These are phyloP conservation scores for Penicillium fimorum DNA, from an alignment of 495 filamentous ascomycete genomes.

Conservation along the genomic window DNA sequence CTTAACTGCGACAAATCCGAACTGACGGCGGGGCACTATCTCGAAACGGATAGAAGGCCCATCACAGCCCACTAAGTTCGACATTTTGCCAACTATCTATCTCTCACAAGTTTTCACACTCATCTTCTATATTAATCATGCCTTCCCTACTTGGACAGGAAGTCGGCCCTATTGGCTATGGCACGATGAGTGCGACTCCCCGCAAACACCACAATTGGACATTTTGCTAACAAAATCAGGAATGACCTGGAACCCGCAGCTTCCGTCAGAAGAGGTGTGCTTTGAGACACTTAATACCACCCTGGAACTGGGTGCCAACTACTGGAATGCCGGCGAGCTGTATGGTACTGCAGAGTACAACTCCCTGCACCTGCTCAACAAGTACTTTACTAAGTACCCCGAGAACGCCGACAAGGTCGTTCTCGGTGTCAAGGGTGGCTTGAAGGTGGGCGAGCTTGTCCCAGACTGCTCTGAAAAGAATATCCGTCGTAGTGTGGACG, in stretches of 20 bases:
- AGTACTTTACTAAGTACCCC: constrained; percentile 61
- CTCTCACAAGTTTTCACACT: not conserved
- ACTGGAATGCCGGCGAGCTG: constrained; percentile 82
- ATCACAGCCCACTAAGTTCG: not conserved
- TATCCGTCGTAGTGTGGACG: constrained; percentile 65
- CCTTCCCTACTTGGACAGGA: constrained; percentile 42
- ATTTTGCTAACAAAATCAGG: constrained; percentile 39
- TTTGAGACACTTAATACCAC: constrained; percentile 68
- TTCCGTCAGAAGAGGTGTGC: constrained; percentile 57
- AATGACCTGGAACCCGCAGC: constrained; percentile 69
- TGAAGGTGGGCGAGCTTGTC: constrained; percentile 30
- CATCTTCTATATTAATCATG: constrained; percentile 25
- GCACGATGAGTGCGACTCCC: constrained; percentile 42
- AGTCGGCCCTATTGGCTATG: constrained; percentile 49
- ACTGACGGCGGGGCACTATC: not conserved
- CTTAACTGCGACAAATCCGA: not conserved
- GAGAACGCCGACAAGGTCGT: constrained; percentile 60
- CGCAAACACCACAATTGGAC: not conserved
- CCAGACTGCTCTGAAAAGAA: constrained; percentile 62
- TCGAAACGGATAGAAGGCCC: constrained; percentile 3
- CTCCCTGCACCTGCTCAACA: constrained; percentile 54
- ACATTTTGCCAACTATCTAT: not conserved
- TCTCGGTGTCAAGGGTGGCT: constrained; percentile 59
- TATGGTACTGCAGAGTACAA: constrained; percentile 73
- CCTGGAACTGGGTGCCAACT: constrained; percentile 62